Conservation (phyloP, 495 filamentous ascomycete species). For the Bombardia bombarda region DNA sequence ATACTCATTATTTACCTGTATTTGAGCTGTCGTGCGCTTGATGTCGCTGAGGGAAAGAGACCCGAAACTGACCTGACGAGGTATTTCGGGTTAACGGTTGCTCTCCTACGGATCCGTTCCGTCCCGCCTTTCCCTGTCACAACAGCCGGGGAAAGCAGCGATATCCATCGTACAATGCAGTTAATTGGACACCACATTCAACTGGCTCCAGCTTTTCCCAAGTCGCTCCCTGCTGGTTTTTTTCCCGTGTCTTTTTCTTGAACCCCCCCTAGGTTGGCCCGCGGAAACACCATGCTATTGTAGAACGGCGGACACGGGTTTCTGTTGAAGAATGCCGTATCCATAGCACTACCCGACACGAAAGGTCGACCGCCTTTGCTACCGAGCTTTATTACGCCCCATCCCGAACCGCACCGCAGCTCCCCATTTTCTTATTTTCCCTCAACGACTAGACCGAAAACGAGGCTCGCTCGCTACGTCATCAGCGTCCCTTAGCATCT, state of each 20-base stretch:
- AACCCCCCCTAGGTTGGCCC: neutral
- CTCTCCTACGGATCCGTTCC: neutral
- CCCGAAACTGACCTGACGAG: too few species aligned
- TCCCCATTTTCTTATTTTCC: slow-evolving; percentile 8
- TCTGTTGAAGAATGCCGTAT: slow-evolving; percentile 20
- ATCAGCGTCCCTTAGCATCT: too few species aligned
- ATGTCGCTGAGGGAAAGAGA: too few species aligned
- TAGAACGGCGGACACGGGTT: neutral
- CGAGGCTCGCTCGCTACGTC: slow-evolving; percentile 6
- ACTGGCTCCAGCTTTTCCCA: neutral
- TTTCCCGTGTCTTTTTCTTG: neutral
- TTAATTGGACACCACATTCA: neutral
- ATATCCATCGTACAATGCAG: neutral
- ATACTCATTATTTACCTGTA: too few species aligned
- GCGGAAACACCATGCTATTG: neutral
- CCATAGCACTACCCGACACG: slow-evolving; percentile 15
- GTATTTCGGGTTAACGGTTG: too few species aligned
- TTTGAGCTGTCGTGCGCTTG: too few species aligned
- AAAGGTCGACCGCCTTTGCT: slow-evolving; percentile 1
- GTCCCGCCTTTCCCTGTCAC: neutral
- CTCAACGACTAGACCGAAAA: slow-evolving; percentile 3
- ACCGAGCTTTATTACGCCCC: slow-evolving; percentile 6
- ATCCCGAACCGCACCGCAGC: too few species aligned
- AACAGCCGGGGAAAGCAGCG: neutral
- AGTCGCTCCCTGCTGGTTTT: neutral